Evolutionary conservation across 148 eudicot genomes (phyloP).

Genomic region (Fagopyrum tataricum): DNA sequence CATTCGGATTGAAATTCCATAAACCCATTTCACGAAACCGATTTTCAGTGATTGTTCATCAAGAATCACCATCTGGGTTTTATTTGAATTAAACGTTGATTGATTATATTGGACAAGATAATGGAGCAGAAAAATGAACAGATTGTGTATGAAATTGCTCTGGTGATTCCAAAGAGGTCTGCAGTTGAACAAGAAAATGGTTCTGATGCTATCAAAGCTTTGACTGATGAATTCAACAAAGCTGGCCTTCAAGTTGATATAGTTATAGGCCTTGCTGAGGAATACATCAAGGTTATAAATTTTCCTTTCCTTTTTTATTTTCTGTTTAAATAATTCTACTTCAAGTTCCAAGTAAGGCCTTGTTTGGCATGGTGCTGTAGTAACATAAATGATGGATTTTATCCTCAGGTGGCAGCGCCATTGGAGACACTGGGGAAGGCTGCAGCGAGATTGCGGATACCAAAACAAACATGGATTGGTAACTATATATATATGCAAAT

Average conservation of each 20-base stretch:
- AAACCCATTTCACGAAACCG: neutral
- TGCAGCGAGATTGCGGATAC: constrained; percentile 71
- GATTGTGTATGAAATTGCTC: constrained; percentile 51
- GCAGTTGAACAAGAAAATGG: constrained; percentile 15
- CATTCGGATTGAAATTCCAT: neutral
- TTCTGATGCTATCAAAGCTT: constrained; percentile 45
- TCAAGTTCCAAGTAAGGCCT: neutral
- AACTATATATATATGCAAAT: neutral
- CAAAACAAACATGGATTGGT: constrained; percentile 71
- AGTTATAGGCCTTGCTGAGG: constrained; percentile 64
- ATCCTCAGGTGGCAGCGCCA: constrained; percentile 69
- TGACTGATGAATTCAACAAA: constrained; percentile 58
- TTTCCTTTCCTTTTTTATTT: neutral
- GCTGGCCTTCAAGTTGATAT: constrained; percentile 53
- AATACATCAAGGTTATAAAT: constrained; percentile 79
- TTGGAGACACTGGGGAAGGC: constrained; percentile 63
- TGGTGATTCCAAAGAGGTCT: constrained; percentile 55
- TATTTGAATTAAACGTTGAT: neutral
- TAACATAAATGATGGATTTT: neutral
- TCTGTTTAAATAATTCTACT: neutral
- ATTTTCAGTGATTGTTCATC: neutral
- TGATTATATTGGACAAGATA: neutral
- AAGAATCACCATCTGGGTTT: neutral
- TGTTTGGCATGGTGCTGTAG: neutral
- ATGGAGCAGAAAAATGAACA: constrained; percentile 23